Evolutionary conservation across 176 grass and related monocot genomes (phyloP).

Genomic region (Raddia guianensis): DNA sequence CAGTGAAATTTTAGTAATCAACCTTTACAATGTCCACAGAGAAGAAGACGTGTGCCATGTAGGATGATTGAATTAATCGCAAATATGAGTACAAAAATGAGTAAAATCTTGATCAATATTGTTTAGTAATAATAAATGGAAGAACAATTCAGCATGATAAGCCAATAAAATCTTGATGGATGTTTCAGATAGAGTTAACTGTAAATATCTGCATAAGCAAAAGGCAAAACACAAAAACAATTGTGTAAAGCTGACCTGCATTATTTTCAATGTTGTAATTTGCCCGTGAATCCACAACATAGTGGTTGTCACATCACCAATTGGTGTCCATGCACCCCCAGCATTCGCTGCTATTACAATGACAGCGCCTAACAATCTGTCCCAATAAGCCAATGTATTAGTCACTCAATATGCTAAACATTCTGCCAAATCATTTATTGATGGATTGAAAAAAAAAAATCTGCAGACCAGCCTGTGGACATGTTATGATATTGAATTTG

Average conservation of each 20-base stretch:
- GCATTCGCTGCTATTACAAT: slow-evolving; percentile 96
- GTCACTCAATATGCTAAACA: slow-evolving; percentile 22
- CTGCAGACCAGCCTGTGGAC: neutral
- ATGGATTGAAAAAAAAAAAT: neutral
- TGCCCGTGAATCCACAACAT: slow-evolving; percentile 99
- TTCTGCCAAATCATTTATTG: slow-evolving; percentile 12
- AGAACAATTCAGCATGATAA: neutral
- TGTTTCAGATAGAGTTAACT: neutral
- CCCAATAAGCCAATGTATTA: slow-evolving; percentile 45
- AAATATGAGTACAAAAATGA: slow-evolving; percentile 15
- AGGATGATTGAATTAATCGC: neutral
- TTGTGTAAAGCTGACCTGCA: slow-evolving; percentile 62
- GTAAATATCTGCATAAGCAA: slow-evolving; percentile 21
- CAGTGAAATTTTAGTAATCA: neutral
- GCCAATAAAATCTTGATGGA: slow-evolving; percentile 8
- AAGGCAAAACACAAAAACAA: slow-evolving; percentile 9
- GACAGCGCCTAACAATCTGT: slow-evolving; percentile 92
- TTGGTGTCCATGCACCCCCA: slow-evolving; percentile 97
- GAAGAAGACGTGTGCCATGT: neutral
- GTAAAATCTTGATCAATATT: neutral
- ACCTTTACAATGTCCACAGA: slow-evolving; percentile 11
- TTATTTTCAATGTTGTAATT: slow-evolving; percentile 73
- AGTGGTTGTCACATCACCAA: slow-evolving; percentile 98
- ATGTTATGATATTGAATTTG: slow-evolving; percentile 8
- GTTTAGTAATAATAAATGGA: slow-evolving; percentile 16